A percentile compares a stretch with the other conserved stretches of the same genome.
Conservation (phyloP, 371 early-diverging fungal genomes). For the Mucor sp. region DNA sequence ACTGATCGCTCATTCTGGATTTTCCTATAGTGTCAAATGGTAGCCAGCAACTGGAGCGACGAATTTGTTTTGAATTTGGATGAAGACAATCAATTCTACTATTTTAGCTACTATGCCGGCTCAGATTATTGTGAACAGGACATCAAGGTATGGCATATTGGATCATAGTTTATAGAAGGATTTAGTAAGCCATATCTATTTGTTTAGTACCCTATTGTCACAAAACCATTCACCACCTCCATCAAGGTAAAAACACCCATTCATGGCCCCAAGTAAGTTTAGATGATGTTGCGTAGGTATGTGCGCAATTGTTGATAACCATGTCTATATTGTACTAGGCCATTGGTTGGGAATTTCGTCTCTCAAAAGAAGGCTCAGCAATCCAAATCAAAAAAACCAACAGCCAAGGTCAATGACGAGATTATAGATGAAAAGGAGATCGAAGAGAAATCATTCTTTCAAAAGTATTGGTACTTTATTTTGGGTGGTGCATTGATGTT, state of each 20-base stretch:
- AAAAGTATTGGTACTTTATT: constrained; percentile 34
- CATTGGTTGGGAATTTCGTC: constrained; percentile 24
- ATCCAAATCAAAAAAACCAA: constrained; percentile 18
- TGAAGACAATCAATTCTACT: constrained; percentile 24
- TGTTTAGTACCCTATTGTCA: constrained; percentile 14
- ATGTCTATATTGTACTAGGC: constrained; percentile 4
- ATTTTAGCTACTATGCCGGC: constrained; percentile 29
- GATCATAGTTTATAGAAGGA: neutral
- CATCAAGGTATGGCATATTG: constrained; percentile 10
- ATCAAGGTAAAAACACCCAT: constrained; percentile 15
- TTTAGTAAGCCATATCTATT: neutral
- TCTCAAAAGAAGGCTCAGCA: constrained; percentile 17
- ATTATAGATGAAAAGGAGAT: constrained; percentile 15
- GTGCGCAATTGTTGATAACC: neutral
- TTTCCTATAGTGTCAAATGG: constrained; percentile 32
- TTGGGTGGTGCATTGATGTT: constrained; percentile 15
- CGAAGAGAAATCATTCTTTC: constrained; percentile 33
- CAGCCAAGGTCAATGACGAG: constrained; percentile 19
- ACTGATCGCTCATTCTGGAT: neutral
- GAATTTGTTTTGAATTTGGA: constrained; percentile 32
- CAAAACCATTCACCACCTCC: constrained; percentile 19
- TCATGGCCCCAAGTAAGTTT: constrained; percentile 21
- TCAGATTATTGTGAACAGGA: constrained; percentile 21
- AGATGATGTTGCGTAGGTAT: neutral
- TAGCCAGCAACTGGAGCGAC: constrained; percentile 30